Evolutionary conservation across 108 stramenopile genomes (phyloP).

Genomic region (Chaetoceros muelleri): DNA sequence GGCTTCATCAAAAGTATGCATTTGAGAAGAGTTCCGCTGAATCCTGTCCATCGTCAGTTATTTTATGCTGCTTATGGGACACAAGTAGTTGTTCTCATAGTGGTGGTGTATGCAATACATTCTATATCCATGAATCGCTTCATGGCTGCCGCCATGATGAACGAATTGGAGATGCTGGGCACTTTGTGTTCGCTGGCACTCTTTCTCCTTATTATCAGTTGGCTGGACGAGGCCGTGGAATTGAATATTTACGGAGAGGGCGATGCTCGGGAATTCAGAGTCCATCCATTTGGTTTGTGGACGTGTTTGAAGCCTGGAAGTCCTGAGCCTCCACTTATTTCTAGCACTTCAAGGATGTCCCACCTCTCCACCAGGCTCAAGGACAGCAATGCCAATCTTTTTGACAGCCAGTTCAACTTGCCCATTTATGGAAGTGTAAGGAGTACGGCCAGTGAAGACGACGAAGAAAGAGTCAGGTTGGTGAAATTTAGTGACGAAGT

Average conservation of each 20-base stretch:
- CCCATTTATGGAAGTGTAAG: too few relatives aligned
- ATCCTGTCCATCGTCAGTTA: conserved; percentile 30
- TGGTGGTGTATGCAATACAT: conserved; percentile 33
- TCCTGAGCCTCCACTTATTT: too few relatives aligned
- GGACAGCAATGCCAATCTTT: too few relatives aligned
- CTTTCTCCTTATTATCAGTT: conserved; percentile 46
- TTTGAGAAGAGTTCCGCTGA: conserved; percentile 54
- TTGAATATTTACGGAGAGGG: conserved; percentile 45
- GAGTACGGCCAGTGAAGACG: too few relatives aligned
- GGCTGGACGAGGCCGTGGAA: conserved; percentile 68
- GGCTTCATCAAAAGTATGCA: conserved; percentile 80
- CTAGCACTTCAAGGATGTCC: too few relatives aligned
- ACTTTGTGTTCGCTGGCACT: conserved; percentile 45
- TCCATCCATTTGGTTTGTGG: conserved; percentile 77
- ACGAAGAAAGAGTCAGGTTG: too few relatives aligned
- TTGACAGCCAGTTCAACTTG: too few relatives aligned
- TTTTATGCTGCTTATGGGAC: conserved; percentile 54
- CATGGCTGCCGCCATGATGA: conserved; percentile 39
- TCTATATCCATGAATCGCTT: too few relatives aligned
- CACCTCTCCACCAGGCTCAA: too few relatives aligned
- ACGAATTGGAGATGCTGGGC: conserved; percentile 58
- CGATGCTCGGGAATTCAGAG: conserved; percentile 29
- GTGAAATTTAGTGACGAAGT: too few relatives aligned
- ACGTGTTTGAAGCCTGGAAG: conserved; percentile 40
- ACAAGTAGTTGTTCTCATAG: conserved; percentile 41